Base-by-base conservation (phyloP, 495 filamentous ascomycete genomes). In the Choiromyces venosus region DNA sequence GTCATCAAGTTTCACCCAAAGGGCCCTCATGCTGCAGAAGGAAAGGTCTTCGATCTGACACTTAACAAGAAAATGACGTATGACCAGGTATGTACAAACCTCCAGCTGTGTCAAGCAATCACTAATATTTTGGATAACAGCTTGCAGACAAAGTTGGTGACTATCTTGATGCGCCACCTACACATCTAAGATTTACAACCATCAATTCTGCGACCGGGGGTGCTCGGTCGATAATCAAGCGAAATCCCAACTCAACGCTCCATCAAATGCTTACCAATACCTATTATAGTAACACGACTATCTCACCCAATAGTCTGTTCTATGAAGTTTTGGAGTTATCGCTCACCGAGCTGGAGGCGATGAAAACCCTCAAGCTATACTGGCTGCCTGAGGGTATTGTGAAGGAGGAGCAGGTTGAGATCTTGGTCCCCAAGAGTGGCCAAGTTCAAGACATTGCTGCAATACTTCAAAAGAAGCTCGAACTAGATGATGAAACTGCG, bases 291-390 rank as follows among this genome's bases (percentile, higher is more conserved):
- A 85, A 81, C 82, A 84, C 70, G 65, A 71, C 66, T 39, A 66
- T 79, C 44, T 77, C 76, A 42, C 78, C 86, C 37, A 93, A 97
- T 82, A 87, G 89, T 12, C 83, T 99, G 38, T 97, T 88, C 82
- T 98, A 93, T 75, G 95, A 99, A 82, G 87, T 97, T 21, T 84
- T 99, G 38, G 95, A 99, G 66, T 93, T 96, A 84, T 96, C 92
- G 73, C 84, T 99, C 66, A 93, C 91, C 67, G 96, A 99, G 81
- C 86, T 93, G 44, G 96, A 99, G 77, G 94, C 90, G 38, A 94
- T 95, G 84, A 97, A 94, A 82, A 86, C 82, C 71, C 82, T 97
- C 74, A 93, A 91, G 80, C 83, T 99, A 56, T 91, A 86, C 9
- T 92, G 90, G 88, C 85, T 99, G 52, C 90, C 89, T 36, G 96